A percentile compares a stretch with the other conserved stretches of the same genome.
Evolutionary conservation across 116 monocot genomes (phyloP).

Genomic region (Iris pallida): DNA sequence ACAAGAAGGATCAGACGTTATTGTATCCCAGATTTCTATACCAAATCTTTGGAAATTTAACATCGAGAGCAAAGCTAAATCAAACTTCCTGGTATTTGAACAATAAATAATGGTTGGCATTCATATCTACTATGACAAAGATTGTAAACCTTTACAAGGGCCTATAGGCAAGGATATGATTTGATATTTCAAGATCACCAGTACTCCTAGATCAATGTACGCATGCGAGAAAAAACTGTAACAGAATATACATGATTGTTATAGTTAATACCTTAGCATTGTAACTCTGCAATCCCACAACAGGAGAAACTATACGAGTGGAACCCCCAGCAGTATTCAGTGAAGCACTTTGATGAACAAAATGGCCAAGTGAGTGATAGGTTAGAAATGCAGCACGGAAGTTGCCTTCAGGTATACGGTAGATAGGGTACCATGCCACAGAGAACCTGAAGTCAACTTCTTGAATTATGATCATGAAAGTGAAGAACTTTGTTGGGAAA

Average conservation of each 20-base stretch:
- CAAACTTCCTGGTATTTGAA: too few relatives aligned
- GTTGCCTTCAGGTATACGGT: conserved; percentile 33
- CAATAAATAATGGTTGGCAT: too few relatives aligned
- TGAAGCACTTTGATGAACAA: neutral
- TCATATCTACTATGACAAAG: too few relatives aligned
- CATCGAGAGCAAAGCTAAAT: too few relatives aligned
- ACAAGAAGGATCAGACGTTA: too few relatives aligned
- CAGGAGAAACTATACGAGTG: conserved; percentile 25
- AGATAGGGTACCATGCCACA: conserved; percentile 46
- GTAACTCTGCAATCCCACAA: conserved; percentile 49
- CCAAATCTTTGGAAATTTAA: too few relatives aligned
- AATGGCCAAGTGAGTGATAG: conserved; percentile 39
- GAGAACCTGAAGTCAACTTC: conserved; percentile 16
- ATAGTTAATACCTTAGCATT: conserved; percentile 40
- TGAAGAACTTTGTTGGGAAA: neutral
- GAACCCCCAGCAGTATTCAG: neutral
- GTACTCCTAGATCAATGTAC: too few relatives aligned
- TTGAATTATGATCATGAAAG: neutral
- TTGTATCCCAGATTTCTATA: too few relatives aligned
- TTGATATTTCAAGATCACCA: too few relatives aligned
- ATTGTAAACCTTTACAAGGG: too few relatives aligned
- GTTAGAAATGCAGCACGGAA: conserved; percentile 40
- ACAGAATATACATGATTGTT: neutral
- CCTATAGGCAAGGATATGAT: too few relatives aligned
- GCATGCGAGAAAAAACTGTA: too few relatives aligned